Evolutionary conservation across 1,139 yeast genomes (phyloP), one percentile per base, ranked within the genome.

Genomic region (Geotrichum aggregatum): DNA sequence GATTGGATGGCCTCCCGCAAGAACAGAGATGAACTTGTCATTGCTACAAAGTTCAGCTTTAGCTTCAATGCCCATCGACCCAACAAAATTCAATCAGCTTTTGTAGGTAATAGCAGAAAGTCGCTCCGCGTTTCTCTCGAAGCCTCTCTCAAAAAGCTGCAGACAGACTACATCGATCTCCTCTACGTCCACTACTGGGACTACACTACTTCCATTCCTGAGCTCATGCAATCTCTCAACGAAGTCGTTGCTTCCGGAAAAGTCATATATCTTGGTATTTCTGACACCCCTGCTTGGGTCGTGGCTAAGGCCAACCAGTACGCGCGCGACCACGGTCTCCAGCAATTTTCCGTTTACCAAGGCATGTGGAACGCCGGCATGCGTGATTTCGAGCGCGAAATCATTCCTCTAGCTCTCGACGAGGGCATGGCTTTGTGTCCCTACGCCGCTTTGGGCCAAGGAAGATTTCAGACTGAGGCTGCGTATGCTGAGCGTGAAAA

Each of bases 281-380:
- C 36, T n/a, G 36, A 34, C 36, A 34, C 36, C 18, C 36, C 36
- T 34, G 36, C 36, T n/a, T 34, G 36, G 36, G 16, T 34, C n/a
- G 36, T 16, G n/a, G 14, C 36, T 18, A 34, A 34, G 36, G 36
- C 36, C 18, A 34, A 34, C 16, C 36, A 34, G 36, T 34, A 34
- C 18, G 36, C 36, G 2, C 36, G 36, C 18, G 36, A 34, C 16
- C 36, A 34, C 16, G 36, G 36, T 16, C n/a, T 34, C 18, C 14
- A n/a, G 10, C 36, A 34, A n/a, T 34, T 34, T 18, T 34, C 36
- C n/a, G 36, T 34, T n/a, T 34, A 34, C 16, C 36, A 34, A n/a
- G 36, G 36, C 36, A n/a, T 16, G 11, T 34, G 36, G 36, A 34
- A 16, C n/a, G 36, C 36, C 36, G 36, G 19, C 2, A 5, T 5